phyloP scores from a whole-genome alignment of 2,329 filamentous ascomycete genomes.

The Fusarium redolens region DNA sequence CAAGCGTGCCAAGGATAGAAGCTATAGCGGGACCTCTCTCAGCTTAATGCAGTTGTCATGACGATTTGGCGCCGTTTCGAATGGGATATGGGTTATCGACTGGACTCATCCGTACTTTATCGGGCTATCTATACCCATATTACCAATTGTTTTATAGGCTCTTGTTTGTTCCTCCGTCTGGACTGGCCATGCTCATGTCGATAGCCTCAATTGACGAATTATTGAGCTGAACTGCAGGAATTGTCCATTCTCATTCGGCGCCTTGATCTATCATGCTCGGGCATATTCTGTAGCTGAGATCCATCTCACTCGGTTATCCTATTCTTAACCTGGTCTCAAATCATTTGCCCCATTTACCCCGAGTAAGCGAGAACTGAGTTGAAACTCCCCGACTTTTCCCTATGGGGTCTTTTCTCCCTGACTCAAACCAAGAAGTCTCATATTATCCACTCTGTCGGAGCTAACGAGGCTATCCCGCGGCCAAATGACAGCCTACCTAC shows the following conservation, averaged over 20 bases:
- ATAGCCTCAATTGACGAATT: neutral
- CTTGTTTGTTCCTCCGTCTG: neutral
- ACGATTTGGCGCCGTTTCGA: conserved; percentile 43
- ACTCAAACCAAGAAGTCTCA: neutral
- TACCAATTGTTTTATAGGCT: neutral
- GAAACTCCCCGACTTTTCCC: conserved; percentile 23
- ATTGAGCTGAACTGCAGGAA: neutral
- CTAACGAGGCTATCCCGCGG: conserved; percentile 1
- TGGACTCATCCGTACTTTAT: neutral
- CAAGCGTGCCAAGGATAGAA: conserved; percentile 26
- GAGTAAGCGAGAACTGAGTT: conserved; percentile 18
- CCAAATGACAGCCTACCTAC: neutral
- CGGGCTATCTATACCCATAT: neutral
- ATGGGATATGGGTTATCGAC: conserved; percentile 1
- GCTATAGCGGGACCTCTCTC: conserved; percentile 9
- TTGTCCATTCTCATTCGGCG: neutral
- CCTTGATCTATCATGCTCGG: conserved; percentile 7
- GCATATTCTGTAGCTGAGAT: conserved; percentile 1
- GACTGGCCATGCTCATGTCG: neutral
- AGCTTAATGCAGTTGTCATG: conserved; percentile 44
- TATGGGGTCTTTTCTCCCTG: neutral
- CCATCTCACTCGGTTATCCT: conserved; percentile 28
- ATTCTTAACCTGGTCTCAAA: conserved; percentile 3
- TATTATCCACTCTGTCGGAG: conserved; percentile 11
- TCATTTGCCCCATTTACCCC: conserved; percentile 20